A percentile compares a stretch with the other conserved stretches of the same genome.
Evolutionary conservation across 176 grass and related monocot species (phyloP).

Genomic region (sorghum (Sorghum bicolor)): DNA sequence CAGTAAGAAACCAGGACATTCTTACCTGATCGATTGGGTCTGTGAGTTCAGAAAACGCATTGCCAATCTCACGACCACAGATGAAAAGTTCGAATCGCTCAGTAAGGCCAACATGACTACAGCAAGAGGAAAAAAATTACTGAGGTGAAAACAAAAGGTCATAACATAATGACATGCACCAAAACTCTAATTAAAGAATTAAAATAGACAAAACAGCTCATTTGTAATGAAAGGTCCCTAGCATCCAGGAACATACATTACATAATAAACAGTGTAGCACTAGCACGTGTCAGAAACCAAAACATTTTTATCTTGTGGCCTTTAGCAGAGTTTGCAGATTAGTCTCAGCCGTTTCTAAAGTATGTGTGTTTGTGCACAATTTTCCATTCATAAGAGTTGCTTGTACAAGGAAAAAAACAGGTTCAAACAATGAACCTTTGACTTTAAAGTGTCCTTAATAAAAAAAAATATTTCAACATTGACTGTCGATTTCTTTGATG

Average conservation of each 20-base stretch:
- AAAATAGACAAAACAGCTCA: conserved; percentile 3
- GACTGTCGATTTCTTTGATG: not conserved
- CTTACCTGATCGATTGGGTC: conserved; percentile 95
- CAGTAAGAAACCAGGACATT: conserved; percentile 12
- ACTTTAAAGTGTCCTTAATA: not conserved
- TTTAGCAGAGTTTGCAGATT: conserved; percentile 8
- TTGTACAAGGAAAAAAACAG: too few species aligned
- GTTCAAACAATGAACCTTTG: not conserved
- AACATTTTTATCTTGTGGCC: not conserved
- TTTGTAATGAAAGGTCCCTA: conserved; percentile 1
- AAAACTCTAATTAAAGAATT: conserved; percentile 14
- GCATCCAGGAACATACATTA: not conserved
- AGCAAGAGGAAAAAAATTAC: conserved; percentile 28
- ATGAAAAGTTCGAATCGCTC: conserved; percentile 94
- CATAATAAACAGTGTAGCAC: not conserved
- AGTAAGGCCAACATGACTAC: conserved; percentile 72
- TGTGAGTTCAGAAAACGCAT: conserved; percentile 99
- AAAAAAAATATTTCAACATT: not conserved
- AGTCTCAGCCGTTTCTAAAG: not conserved
- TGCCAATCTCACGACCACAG: conserved; percentile 97
- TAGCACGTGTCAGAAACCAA: not conserved
- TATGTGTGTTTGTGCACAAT: not conserved
- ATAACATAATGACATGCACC: conserved; percentile 4
- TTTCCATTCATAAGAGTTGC: not conserved
- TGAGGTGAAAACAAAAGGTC: not conserved